These are phyloP conservation scores for Macaranga tanarius DNA, from an alignment of 441 rosid species.

Conservation along the genomic window DNA sequence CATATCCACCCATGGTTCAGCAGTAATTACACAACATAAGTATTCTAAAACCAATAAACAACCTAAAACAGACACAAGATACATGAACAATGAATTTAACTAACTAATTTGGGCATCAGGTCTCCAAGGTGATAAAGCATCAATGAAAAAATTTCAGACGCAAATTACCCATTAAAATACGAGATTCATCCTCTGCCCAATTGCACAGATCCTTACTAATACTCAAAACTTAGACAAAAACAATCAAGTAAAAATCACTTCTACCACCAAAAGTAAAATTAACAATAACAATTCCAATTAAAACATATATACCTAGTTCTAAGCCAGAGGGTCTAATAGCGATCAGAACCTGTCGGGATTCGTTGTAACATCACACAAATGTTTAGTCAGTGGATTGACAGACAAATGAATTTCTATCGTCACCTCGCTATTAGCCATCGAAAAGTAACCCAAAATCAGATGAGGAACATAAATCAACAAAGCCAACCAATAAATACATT, in stretches of 20 bases:
- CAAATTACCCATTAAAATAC: conserved; percentile 45
- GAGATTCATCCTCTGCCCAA: conserved; percentile 34
- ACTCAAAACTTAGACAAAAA: too few relatives aligned
- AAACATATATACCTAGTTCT: background rate
- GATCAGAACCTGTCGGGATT: conserved; percentile 75
- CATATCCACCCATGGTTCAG: too few relatives aligned
- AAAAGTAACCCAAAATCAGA: background rate
- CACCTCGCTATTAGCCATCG: conserved; percentile 40
- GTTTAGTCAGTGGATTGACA: conserved; percentile 58
- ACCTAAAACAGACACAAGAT: background rate
- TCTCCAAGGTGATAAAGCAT: conserved; percentile 51
- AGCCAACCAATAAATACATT: too few relatives aligned
- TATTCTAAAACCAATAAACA: background rate
- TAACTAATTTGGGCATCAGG: conserved; percentile 32
- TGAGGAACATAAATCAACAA: background rate
- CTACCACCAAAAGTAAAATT: background rate
- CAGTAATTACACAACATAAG: background rate
- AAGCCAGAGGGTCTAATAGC: conserved; percentile 16
- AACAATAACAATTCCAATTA: too few relatives aligned
- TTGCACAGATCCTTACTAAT: too few relatives aligned
- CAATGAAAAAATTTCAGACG: conserved; percentile 34
- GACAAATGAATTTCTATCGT: conserved; percentile 54
- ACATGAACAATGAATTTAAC: too few relatives aligned
- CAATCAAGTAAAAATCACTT: background rate
- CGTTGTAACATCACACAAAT: conserved; percentile 45